Percentiles rank a stretch among this genome's conserved stretches.
Conservation (phyloP, 2,329 filamentous ascomycete genomes). For the Furcasterigmium sp. region DNA sequence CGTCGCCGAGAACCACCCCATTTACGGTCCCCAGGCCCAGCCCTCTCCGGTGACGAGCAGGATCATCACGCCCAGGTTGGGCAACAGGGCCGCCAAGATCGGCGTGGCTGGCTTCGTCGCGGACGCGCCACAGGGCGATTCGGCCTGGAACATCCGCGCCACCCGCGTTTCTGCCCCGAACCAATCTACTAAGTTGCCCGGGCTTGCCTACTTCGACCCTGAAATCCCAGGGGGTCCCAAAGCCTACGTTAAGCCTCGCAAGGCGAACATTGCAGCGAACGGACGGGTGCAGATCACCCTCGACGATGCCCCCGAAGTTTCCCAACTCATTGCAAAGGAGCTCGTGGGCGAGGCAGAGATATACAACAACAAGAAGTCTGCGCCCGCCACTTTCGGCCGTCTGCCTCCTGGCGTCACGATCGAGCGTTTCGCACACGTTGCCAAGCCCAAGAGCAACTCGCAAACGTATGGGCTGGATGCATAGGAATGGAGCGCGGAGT, state of each 20-base stretch:
- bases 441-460: neutral
- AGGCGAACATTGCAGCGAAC: slow-evolving; percentile 40
- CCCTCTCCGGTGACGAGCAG: slow-evolving; percentile 45
- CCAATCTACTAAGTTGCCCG: slow-evolving; percentile 15
- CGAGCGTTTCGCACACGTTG: no score
- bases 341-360: slow-evolving; percentile 27
- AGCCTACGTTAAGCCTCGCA: slow-evolving; percentile 40
- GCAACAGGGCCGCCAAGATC: slow-evolving; percentile 31
- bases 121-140: slow-evolving; percentile 34
- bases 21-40: slow-evolving; percentile 52
- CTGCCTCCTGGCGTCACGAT: no score
- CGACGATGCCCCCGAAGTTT: slow-evolving; percentile 29
- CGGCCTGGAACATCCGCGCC: slow-evolving; percentile 30
- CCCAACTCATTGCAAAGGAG: slow-evolving; percentile 42
- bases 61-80: slow-evolving; percentile 38
- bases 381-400: no score
- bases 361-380: no score
- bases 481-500: neutral
- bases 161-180: neutral
- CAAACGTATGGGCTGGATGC: slow-evolving; percentile 2
- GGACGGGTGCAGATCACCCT: slow-evolving; percentile 43
- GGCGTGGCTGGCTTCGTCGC: slow-evolving; percentile 52
- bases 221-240: slow-evolving; percentile 47
- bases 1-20: slow-evolving; percentile 53
- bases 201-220: slow-evolving; percentile 39